Base-by-base conservation (phyloP, 192 early-diverging fungal species). In the Coemansia sp. region DNA sequence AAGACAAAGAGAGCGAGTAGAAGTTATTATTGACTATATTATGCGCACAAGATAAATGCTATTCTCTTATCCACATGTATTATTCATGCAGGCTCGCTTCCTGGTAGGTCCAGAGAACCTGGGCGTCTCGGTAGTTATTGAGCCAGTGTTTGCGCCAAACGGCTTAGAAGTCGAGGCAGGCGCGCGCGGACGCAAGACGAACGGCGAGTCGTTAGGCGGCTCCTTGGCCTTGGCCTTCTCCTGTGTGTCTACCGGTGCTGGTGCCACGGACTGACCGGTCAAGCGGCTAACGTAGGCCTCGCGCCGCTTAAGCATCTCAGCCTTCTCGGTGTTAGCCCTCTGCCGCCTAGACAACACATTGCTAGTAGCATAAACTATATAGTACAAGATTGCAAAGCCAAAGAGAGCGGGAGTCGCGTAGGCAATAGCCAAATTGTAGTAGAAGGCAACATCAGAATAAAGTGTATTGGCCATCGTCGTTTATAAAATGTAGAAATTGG, bases 1-100 rank as follows among this genome's bases (percentile, higher is more conserved):
- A 34, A 37, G 72, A 27, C 80, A 83, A 34, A 66, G 80, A 15
- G 55, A 69, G 38, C 75, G 70, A 15, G 63, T 83, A 23, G 80
- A 83, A 67, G 38, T 48, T 17, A 41, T 64, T 9, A 72, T 83
- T n/a, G 14, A 63, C 10, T 53, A 48, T 14, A 77, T 82, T 21
- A 57, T 72, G 9, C 65, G 59, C 29, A 41, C 10, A 19, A 66
- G 39, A 46, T 59, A 25, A 29, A 39, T 21, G 8, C 36, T 61
- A 15, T 8, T 36, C 45, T 48, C 4, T 8, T 57, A 57, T 57
- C 29, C 25, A 15, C 53, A 58, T 1, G 55, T 44, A 14, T 55
- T 41, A 21, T 58, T 67, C 57, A 55, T 48, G 9, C 34, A 6
- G 0, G 59, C 14, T 8, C 37, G 19, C 2, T 39, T 61, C 19